phyloP scores from a whole-genome alignment of 1,139 yeast species.

The Saccharomyces hybrid region DNA sequence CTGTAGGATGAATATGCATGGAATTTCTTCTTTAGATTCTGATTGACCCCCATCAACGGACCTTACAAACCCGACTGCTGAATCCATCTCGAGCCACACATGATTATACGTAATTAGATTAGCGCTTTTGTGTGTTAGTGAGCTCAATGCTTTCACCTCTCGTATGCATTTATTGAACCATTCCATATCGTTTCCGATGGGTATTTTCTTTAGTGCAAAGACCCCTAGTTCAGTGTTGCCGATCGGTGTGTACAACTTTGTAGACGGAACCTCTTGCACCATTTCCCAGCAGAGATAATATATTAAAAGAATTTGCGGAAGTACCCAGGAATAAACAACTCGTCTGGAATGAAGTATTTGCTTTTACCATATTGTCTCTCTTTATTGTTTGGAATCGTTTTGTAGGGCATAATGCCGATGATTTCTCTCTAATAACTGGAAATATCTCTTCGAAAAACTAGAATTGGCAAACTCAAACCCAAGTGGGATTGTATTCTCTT shows the following conservation, averaged over 20 bases:
- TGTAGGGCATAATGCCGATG: slow-evolving; percentile 11
- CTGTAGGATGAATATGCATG: slow-evolving; percentile 76
- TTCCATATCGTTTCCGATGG: slow-evolving; percentile 66
- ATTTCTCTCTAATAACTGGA: slow-evolving; percentile 12
- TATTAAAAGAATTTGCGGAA: slow-evolving; percentile 59
- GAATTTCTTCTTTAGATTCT: slow-evolving; percentile 37
- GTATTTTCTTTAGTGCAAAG: slow-evolving; percentile 77
- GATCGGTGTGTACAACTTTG: slow-evolving; percentile 65
- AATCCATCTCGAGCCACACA: slow-evolving; percentile 81
- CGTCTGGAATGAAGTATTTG: slow-evolving; percentile 23
- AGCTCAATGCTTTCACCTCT: slow-evolving; percentile 61
- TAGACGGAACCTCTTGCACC: slow-evolving; percentile 83
- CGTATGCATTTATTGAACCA: slow-evolving; percentile 64
- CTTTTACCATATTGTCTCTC: not conserved
- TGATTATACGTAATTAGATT: slow-evolving; percentile 80
- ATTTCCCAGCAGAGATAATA: slow-evolving; percentile 50
- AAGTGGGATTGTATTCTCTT: not conserved
- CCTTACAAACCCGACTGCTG: slow-evolving; percentile 23
- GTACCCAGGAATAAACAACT: slow-evolving; percentile 64
- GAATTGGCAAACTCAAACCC: not conserved
- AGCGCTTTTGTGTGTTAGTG: slow-evolving; percentile 41
- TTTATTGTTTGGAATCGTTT: not conserved
- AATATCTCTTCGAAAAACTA: slow-evolving; percentile 4
- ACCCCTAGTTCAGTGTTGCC: slow-evolving; percentile 67
- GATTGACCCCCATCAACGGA: slow-evolving; percentile 14